Base-by-base conservation (phyloP, 176 grass and related monocot species). In the Tillandsia leiboldiana region DNA sequence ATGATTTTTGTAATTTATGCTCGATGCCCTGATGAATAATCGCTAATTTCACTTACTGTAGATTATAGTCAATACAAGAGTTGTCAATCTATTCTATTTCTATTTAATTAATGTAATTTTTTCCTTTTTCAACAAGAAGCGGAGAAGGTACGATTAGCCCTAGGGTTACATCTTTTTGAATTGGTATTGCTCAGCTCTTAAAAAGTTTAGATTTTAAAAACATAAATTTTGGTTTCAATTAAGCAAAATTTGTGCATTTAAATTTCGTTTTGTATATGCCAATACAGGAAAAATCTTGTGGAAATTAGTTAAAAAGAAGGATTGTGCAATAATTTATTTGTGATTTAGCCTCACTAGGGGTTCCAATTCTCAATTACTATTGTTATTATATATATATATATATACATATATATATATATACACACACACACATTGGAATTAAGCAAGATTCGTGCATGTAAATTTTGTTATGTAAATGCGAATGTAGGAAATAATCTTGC, bases 81-180 rank as follows among this genome's bases (percentile, higher is more conserved):
- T 33, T 33, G 29, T 33, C 29, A 33, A 33, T 20, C 0, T 20
- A 20, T 20, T 20, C 0, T 20, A 20, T 20, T 20, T 20, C 20
- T 20, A 20, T 20, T 20, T 20, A 20, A 20, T 20, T 20, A 20
- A 20, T 20, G 20, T 20, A 20, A 20, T 20, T 20, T 20, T 20
- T 20, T 0, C 20, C 20, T 20, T 20, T 20, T 20, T 75, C 71
- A 86, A 65, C 54, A 99, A 90, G 87, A 99, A 97, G 73, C 81
- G 69, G 75, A 87, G 63, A 88, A 90, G 94, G 94, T 99, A 92
- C 17, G 63, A 70, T 54, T 48, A 77, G 20, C 1, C 0, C 2
- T 42, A 15, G 18, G 1, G 8, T 15, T 26, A 3, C 29, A 9
- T 12, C 14, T 56, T 53, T 53, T 49, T 9, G 9, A 50, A 3